Percentiles rank a stretch among this genome's conserved stretches.
These are phyloP conservation scores for Neopestalotiopsis sp. DNA, from an alignment of 2,329 filamentous ascomycete genomes.

Conservation along the genomic window DNA sequence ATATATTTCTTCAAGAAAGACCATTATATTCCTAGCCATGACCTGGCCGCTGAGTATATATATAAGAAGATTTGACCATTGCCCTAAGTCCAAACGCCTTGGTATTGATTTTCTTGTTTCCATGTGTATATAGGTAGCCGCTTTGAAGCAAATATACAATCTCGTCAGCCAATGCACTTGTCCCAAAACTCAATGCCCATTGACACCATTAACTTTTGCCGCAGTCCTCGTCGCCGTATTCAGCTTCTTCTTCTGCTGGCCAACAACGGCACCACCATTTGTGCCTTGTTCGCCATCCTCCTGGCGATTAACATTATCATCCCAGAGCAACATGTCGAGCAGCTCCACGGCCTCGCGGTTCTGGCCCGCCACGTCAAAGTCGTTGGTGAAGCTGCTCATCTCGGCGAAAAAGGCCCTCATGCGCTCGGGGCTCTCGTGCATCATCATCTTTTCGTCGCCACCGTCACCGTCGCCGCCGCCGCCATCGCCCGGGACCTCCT, in stretches of 20 bases:
- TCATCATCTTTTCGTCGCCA: background rate
- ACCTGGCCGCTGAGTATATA: no score
- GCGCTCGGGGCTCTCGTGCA: constrained; percentile 36
- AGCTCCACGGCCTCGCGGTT: constrained; percentile 30
- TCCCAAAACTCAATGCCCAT: background rate
- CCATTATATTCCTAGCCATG: no score
- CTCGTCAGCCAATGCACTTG: background rate
- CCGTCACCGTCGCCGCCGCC: background rate
- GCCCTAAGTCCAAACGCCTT: background rate
- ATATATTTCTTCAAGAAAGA: no score
- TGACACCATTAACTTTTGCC: constrained; percentile 4
- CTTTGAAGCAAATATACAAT: background rate
- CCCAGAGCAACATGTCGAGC: constrained; percentile 20
- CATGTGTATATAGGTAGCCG: background rate
- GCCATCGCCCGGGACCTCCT: constrained; percentile 22
- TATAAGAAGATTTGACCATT: background rate
- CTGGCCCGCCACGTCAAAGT: constrained; percentile 36
- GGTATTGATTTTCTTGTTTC: background rate
- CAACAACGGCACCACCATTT: background rate
- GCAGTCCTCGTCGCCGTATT: background rate
- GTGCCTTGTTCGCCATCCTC: no score
- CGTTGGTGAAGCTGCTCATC: constrained; percentile 36
- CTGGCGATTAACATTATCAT: background rate
- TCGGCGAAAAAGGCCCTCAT: constrained; percentile 34
- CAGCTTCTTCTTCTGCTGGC: no score